phyloP scores from a whole-genome alignment of 495 filamentous ascomycete genomes.

The Podospora bellae-mahoneyi region DNA sequence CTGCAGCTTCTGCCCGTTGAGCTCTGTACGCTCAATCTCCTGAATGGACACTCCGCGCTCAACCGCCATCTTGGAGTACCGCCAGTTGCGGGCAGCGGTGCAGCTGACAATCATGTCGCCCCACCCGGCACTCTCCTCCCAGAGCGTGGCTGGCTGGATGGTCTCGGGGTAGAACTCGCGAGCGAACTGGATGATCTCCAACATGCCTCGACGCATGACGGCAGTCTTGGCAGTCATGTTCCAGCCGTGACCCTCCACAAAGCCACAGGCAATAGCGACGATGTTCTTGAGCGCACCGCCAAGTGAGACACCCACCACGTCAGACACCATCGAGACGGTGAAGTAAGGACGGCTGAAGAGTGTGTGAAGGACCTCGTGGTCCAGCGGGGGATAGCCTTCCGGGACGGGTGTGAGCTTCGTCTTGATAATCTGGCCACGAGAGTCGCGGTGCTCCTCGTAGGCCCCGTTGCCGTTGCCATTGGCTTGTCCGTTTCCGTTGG shows the following conservation, averaged over 20 bases:
- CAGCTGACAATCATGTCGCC: slow-evolving; percentile 96
- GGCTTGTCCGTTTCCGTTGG: slow-evolving; percentile 43
- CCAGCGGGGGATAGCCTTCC: slow-evolving; percentile 72
- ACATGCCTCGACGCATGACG: slow-evolving; percentile 89
- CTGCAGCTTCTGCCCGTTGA: slow-evolving; percentile 97
- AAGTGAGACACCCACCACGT: slow-evolving; percentile 94
- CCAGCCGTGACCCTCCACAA: slow-evolving; percentile 94
- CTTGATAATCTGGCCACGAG: slow-evolving; percentile 57
- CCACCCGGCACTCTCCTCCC: slow-evolving; percentile 92
- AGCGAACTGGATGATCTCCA: slow-evolving; percentile 94
- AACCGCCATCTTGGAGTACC: slow-evolving; percentile 85
- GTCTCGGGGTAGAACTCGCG: slow-evolving; percentile 84
- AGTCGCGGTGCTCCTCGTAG: slow-evolving; percentile 63
- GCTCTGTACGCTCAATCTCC: slow-evolving; percentile 80
- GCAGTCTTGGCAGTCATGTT: slow-evolving; percentile 97
- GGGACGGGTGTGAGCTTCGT: slow-evolving; percentile 71
- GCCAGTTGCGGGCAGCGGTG: slow-evolving; percentile 86
- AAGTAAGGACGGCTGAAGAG: slow-evolving; percentile 98
- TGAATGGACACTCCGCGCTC: slow-evolving; percentile 74
- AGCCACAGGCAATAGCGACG: slow-evolving; percentile 89
- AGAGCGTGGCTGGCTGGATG: slow-evolving; percentile 79
- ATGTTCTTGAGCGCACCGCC: slow-evolving; percentile 97
- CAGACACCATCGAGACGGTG: slow-evolving; percentile 85
- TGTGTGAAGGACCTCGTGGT: slow-evolving; percentile 70
- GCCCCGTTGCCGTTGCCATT: slow-evolving; percentile 26